phyloP scores from a whole-genome alignment of 192 early-diverging fungal species.

The Coemansia sp. region DNA sequence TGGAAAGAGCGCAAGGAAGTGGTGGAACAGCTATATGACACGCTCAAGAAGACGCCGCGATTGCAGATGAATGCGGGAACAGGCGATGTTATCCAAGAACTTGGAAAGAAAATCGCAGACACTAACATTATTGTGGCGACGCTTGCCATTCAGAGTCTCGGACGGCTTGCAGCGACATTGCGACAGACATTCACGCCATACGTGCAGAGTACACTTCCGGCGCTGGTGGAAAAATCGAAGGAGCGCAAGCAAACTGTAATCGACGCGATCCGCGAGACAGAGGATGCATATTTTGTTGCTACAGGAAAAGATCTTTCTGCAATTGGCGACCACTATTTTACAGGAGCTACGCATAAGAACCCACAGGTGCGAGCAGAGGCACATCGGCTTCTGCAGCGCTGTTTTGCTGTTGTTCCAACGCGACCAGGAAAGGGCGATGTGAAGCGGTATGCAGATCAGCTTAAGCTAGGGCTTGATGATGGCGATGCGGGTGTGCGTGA shows the following conservation, averaged over 20 bases:
- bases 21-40: slow-evolving; percentile 65
- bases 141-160: slow-evolving; percentile 78
- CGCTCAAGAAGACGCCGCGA: slow-evolving; percentile 39
- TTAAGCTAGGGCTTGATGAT: slow-evolving; percentile 82
- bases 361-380: slow-evolving; percentile 84
- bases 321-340: slow-evolving; percentile 74
- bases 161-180: slow-evolving; percentile 75
- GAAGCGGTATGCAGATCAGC: slow-evolving; percentile 74
- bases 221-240: slow-evolving; percentile 90
- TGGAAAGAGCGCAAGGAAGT: slow-evolving; percentile 98
- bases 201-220: slow-evolving; percentile 61
- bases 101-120: slow-evolving; percentile 86
- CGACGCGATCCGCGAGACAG: slow-evolving; percentile 73
- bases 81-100: slow-evolving; percentile 74
- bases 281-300: slow-evolving; percentile 80
- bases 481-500: slow-evolving; percentile 81
- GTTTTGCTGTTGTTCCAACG: slow-evolving; percentile 68
- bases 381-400: slow-evolving; percentile 70
- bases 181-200: slow-evolving; percentile 80
- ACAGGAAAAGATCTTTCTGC: slow-evolving; percentile 56
- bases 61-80: slow-evolving; percentile 54
- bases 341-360: slow-evolving; percentile 82
- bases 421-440: slow-evolving; percentile 76
- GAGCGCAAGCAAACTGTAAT: slow-evolving; percentile 91
- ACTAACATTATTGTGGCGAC: slow-evolving; percentile 85